Base-by-base conservation (phyloP, 495 filamentous ascomycete genomes). In the Xylona heveae region DNA sequence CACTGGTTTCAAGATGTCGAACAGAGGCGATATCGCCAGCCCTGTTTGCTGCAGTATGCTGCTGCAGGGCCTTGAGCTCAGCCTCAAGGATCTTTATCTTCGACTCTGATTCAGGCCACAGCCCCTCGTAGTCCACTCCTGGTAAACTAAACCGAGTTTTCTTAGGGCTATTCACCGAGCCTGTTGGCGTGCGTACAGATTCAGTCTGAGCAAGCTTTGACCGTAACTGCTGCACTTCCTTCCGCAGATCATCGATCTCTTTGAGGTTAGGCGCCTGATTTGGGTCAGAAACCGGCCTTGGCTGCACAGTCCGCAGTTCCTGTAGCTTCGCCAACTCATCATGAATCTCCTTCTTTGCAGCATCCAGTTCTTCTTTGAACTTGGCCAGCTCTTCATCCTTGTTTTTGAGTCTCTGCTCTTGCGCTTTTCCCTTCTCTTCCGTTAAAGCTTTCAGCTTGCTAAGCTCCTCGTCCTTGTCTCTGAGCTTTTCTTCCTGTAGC, bases 321-420 rank as follows among this genome's bases (percentile, higher is more conserved):
- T 30, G 28, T 17, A 10, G 28, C 3, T 30, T 13, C 1, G 8
- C 14, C 8, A 8, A 13, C 3, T 10, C 1, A 17, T 13, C 14
- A 8, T 10, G 8, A 17, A 30, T 30, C 8, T 30, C 13, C 8
- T 10, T 16, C 8, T 16, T 10, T 17, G 19, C 19, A 8, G 1
- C 28, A 8, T 10, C 28, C 9, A n/a, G n/a, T n/a, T n/a, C n/a
- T n/a, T n/a, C n/a, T n/a, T n/a, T n/a, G n/a, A n/a, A n/a, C n/a
- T n/a, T n/a, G n/a, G n/a, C n/a, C n/a, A 30, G 8, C 28, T 30
- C 28, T 8, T 10, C 14, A 14, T 30, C 28, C 28, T 25, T 25
- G 7, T 7, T 13, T 25, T 25, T 7, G 23, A 25, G 7, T 13
- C 8, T 13, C 23, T 25, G 23, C 23, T 25, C 23, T 25, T 25